phyloP scores from a whole-genome alignment of 2,329 filamentous ascomycete species.

The Fusarium illudens region DNA sequence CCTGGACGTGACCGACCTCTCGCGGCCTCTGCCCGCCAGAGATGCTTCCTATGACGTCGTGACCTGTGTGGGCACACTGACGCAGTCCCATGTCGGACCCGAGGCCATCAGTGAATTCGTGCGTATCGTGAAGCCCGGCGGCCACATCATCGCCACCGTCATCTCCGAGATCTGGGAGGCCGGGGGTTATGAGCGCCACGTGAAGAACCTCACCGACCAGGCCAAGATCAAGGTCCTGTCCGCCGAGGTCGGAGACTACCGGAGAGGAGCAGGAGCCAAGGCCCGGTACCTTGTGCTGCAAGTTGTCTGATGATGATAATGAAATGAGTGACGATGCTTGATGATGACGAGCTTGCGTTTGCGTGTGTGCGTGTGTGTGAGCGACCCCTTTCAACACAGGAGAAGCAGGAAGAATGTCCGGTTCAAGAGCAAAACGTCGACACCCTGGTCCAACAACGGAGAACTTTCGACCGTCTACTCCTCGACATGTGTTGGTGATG shows the following conservation, averaged over 20 bases:
- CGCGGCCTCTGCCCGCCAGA: conserved; percentile 49
- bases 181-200: conserved; percentile 57
- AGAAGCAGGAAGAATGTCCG: conserved; percentile 9
- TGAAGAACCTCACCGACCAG: conserved; percentile 43
- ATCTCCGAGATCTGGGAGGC: conserved; percentile 59
- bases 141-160: conserved; percentile 61
- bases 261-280: conserved; percentile 43
- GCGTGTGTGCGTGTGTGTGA: conserved; percentile 1
- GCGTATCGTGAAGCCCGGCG: conserved; percentile 56
- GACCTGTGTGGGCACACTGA: conserved; percentile 64
- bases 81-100: conserved; percentile 63
- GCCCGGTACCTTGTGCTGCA: conserved; percentile 46
- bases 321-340: conserved; percentile 18
- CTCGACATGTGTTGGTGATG: conserved; percentile 3
- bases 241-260: conserved; percentile 45
- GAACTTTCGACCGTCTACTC: not conserved
- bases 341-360: conserved; percentile 12
- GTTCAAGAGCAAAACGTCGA: conserved; percentile 1
- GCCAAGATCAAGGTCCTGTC: conserved; percentile 43
- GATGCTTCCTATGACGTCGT: conserved; percentile 59
- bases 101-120: conserved; percentile 59
- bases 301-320: conserved; percentile 14
- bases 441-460: conserved; percentile 5
- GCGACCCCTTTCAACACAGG: conserved; percentile 14
- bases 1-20: conserved; percentile 57